Base-by-base conservation (phyloP, 441 rosid species). In the Populus hybrid region DNA sequence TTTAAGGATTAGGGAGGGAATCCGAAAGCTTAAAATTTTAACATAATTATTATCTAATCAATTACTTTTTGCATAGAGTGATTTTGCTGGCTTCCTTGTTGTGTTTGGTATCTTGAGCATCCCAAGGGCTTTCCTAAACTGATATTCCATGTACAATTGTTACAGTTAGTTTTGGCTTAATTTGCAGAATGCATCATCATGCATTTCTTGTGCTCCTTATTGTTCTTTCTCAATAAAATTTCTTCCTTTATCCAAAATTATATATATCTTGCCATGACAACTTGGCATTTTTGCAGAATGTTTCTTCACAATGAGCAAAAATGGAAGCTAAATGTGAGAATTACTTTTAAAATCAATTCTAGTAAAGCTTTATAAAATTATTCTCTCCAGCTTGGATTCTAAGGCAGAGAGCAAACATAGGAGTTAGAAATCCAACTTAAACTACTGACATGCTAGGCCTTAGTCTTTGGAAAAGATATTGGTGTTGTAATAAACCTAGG, bases 281-380 rank as follows among this genome's bases (percentile, higher is more conserved):
- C 63, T 26, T 12, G 24, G 11, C 18, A 12, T 67, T 35, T 21
- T 10, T 3, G 34, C 19, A 9, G 75, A 70, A 71, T 78, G 57
- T 36, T 53, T 53, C 4, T 38, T 73, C 24, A 19, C 59, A 38
- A 73, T 61, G 67, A 23, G 28, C 67, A 23, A 32, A 46, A 69
- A n/a, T 50, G 68, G 61, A 11, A 35, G 10, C 6, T 72, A 65
- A 53, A 24, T 38, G 24, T 69, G 18, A 24, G 28, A 46, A 65
- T 30, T 78, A 9, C 26, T 77, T n/a, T 36, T 28, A 36, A 38
- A 53, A 63, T 74, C 70, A 59, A 40, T n/a, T 78, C 9, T 78
- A 73, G 67, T 28, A 70, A 34, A 63, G 68, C 64, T 53, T 57
- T 24, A 28, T 16, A 21, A 73, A 67, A 11, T 69, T 69, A 9